Evolutionary conservation across 805 yeast genomes (phyloP).

Genomic region (Komagataella ulmi): DNA sequence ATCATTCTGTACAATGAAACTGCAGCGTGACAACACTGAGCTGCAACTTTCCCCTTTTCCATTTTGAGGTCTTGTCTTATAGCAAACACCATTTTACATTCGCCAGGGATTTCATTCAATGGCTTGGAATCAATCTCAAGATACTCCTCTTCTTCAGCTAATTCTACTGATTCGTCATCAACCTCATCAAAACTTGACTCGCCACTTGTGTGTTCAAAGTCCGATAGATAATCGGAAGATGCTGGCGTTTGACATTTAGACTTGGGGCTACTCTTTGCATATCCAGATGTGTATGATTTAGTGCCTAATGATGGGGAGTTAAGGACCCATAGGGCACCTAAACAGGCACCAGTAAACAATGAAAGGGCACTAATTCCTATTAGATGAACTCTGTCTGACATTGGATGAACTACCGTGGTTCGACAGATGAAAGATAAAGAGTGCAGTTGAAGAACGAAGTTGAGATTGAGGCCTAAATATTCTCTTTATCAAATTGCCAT

Average conservation of each 20-base stretch:
- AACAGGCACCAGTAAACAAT: constrained; percentile 15
- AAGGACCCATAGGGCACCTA: constrained; percentile 11
- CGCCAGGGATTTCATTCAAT: constrained; percentile 61
- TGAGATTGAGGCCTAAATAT: not conserved
- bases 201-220: constrained; percentile 6
- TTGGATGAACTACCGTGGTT: not conserved
- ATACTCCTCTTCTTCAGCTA: constrained; percentile 34
- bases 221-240: constrained; percentile 11
- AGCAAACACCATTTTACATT: constrained; percentile 74
- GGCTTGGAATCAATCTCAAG: constrained; percentile 45
- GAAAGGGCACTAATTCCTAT: constrained; percentile 9
- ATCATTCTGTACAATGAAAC: constrained; percentile 71
- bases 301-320: constrained; percentile 5
- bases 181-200: constrained; percentile 8
- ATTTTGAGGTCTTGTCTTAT: constrained; percentile 82
- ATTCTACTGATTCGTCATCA: constrained; percentile 24
- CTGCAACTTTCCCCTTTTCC: constrained; percentile 94
- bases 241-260: constrained; percentile 8
- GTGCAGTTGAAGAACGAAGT: not conserved
- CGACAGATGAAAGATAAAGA: not conserved
- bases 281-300: not conserved
- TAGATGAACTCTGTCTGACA: not conserved
- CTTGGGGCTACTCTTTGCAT: not conserved
- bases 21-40: constrained; percentile 98
- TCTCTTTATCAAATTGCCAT: not conserved